Evolutionary conservation across 192 early-diverging fungal genomes (phyloP).

Genomic region (Pilobolus umbonatus): DNA sequence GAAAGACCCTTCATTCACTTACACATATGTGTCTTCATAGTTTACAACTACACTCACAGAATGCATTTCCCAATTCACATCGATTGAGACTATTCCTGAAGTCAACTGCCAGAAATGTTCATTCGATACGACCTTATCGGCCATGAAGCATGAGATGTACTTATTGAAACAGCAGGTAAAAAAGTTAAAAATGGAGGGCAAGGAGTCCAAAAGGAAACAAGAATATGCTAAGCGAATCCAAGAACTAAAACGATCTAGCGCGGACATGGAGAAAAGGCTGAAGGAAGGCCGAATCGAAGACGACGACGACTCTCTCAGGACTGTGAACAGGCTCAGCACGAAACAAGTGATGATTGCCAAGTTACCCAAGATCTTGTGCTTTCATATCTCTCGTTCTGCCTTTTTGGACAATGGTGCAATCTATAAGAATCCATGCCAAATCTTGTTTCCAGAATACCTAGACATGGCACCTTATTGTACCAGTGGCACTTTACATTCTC

Average conservation of each 20-base stretch:
- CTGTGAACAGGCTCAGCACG: slow-evolving; percentile 35
- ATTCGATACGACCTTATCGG: slow-evolving; percentile 39
- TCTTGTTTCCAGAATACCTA: slow-evolving; percentile 72
- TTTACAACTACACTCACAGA: slow-evolving; percentile 45
- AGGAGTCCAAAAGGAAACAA: slow-evolving; percentile 14
- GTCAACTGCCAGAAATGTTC: slow-evolving; percentile 65
- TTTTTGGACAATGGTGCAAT: slow-evolving; percentile 63
- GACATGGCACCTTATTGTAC: slow-evolving; percentile 70
- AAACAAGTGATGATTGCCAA: slow-evolving; percentile 80
- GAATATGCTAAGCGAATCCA: slow-evolving; percentile 15
- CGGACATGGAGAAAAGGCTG: slow-evolving; percentile 16
- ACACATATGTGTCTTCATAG: slow-evolving; percentile 15
- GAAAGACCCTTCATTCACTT: neutral
- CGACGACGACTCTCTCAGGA: slow-evolving; percentile 34
- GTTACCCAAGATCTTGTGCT: slow-evolving; percentile 68
- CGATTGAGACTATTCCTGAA: slow-evolving; percentile 60
- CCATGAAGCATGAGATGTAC: slow-evolving; percentile 33
- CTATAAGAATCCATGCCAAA: slow-evolving; percentile 76
- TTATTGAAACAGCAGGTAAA: slow-evolving; percentile 18
- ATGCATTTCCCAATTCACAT: slow-evolving; percentile 49
- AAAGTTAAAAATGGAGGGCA: neutral
- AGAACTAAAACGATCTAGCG: slow-evolving; percentile 8
- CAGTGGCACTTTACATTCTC: slow-evolving; percentile 47
- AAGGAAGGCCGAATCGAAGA: slow-evolving; percentile 15
- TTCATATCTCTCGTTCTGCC: slow-evolving; percentile 80